These are phyloP conservation scores for Neofusicoccum laricinum DNA, from an alignment of 2,329 filamentous ascomycete genomes.

Conservation along the genomic window DNA sequence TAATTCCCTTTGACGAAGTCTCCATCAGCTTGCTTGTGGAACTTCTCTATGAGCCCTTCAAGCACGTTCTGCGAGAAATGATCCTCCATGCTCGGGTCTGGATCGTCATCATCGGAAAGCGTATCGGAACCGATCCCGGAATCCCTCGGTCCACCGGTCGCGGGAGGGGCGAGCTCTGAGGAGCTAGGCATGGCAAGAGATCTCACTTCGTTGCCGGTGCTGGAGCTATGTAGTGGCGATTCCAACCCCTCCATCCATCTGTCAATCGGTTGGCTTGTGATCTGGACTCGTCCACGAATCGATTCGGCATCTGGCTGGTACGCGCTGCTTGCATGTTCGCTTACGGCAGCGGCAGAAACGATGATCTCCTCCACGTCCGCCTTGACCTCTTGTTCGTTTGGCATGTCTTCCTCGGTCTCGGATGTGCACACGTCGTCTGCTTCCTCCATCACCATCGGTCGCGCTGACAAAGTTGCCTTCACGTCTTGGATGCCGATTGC, in stretches of 20 bases:
- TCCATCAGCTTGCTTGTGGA: not conserved
- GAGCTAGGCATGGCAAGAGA: not conserved
- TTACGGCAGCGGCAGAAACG: not conserved
- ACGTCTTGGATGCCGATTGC: constrained; percentile 1
- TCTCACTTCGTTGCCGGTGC: not conserved
- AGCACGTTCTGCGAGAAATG: constrained; percentile 9
- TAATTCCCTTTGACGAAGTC: constrained; percentile 11
- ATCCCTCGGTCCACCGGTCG: not conserved
- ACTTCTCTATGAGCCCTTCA: not conserved
- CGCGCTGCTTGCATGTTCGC: constrained; percentile 1
- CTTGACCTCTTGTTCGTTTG: not conserved
- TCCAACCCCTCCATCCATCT: not conserved
- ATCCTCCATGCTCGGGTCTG: constrained; percentile 7
- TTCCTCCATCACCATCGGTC: not conserved
- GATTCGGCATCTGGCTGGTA: constrained; percentile 7
- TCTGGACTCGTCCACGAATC: not conserved
- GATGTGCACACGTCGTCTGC: not conserved
- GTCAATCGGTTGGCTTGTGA: not conserved
- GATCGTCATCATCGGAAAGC: constrained; percentile 4
- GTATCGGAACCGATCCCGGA: not conserved
- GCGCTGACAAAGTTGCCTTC: not conserved
- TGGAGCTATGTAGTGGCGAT: not conserved
- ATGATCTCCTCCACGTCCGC: constrained; percentile 7
- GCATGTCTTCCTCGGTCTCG: not conserved
- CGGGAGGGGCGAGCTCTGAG: not conserved